phyloP scores from a whole-genome alignment of 495 filamentous ascomycete genomes.

The Penicillium paxilli region DNA sequence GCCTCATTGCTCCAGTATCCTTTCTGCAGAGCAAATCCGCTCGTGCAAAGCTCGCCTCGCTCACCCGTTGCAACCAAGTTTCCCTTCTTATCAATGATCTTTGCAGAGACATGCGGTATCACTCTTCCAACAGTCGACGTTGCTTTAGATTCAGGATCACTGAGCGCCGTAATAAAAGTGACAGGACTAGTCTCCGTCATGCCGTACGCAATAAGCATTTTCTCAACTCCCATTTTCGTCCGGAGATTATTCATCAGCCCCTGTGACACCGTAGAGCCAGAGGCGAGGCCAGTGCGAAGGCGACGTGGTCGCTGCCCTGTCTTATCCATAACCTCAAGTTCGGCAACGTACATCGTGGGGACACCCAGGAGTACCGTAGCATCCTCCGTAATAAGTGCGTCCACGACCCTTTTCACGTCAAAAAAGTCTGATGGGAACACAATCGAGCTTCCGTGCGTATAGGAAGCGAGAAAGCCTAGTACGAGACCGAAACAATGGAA shows the following conservation, averaged over 20 bases:
- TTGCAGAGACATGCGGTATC: slow-evolving; percentile 72
- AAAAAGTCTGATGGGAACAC: slow-evolving; percentile 17
- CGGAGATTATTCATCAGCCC: slow-evolving; percentile 16
- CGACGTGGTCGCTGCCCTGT: slow-evolving; percentile 7
- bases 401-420: slow-evolving; percentile 48
- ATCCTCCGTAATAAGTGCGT: slow-evolving; percentile 59
- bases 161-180: slow-evolving; percentile 12
- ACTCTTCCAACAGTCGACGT: slow-evolving; percentile 56
- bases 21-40: slow-evolving; percentile 77
- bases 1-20: slow-evolving; percentile 73
- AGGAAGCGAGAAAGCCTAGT: slow-evolving; percentile 80
- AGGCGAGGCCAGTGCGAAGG: slow-evolving; percentile 19
- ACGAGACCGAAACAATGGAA: slow-evolving; percentile 88
- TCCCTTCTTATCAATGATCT: slow-evolving; percentile 64
- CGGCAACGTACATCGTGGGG: slow-evolving; percentile 82
- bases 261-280: slow-evolving; percentile 18
- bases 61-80: slow-evolving; percentile 52
- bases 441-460: slow-evolving; percentile 64
- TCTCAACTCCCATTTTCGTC: slow-evolving; percentile 15
- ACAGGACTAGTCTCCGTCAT: slow-evolving; percentile 25
- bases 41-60: slow-evolving; percentile 71
- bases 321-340: slow-evolving; percentile 62
- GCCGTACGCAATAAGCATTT: slow-evolving; percentile 24
- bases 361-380: slow-evolving; percentile 83
- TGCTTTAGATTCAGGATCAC: slow-evolving; percentile 12